phyloP scores from a whole-genome alignment of 495 filamentous ascomycete species.

The Saxispiralis lemnorum region DNA sequence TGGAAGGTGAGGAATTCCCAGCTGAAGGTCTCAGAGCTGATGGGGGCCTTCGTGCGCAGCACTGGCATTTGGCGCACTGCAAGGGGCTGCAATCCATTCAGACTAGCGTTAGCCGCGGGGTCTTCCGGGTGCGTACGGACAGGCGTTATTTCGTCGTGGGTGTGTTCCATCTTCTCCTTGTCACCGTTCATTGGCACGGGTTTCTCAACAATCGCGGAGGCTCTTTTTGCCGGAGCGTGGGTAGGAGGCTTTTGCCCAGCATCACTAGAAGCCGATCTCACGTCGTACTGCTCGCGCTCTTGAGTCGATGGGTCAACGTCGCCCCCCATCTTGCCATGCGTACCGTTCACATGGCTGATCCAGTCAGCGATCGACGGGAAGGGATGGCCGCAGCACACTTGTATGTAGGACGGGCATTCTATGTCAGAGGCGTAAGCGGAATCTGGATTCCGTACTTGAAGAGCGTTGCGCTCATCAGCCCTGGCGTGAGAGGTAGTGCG shows the following conservation, averaged over 20 bases:
- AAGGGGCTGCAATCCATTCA: conserved; percentile 5
- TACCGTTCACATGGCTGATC: neutral
- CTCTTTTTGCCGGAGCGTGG: neutral
- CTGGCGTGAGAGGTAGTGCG: neutral
- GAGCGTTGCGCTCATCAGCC: too few relatives aligned
- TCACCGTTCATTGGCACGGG: neutral
- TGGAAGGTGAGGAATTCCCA: conserved; percentile 18
- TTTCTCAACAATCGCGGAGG: neutral
- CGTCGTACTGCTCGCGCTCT: neutral
- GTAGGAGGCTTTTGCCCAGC: conserved; percentile 1
- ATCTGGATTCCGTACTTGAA: too few relatives aligned
- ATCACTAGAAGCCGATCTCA: neutral
- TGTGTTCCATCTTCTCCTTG: too few relatives aligned
- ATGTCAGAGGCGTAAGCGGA: neutral
- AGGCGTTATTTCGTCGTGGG: too few relatives aligned
- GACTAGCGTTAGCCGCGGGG: too few relatives aligned
- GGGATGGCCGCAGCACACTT: neutral
- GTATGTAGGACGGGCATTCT: neutral
- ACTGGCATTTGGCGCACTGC: conserved; percentile 9
- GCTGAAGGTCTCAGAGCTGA: conserved; percentile 15
- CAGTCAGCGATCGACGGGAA: neutral
- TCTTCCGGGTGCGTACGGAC: too few relatives aligned
- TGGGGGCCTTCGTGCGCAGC: neutral
- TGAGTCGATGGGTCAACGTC: too few relatives aligned
- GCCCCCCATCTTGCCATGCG: neutral